These are phyloP conservation scores for Phaffia australis DNA, from an alignment of 768 basidiomycete species.

Conservation along the genomic window DNA sequence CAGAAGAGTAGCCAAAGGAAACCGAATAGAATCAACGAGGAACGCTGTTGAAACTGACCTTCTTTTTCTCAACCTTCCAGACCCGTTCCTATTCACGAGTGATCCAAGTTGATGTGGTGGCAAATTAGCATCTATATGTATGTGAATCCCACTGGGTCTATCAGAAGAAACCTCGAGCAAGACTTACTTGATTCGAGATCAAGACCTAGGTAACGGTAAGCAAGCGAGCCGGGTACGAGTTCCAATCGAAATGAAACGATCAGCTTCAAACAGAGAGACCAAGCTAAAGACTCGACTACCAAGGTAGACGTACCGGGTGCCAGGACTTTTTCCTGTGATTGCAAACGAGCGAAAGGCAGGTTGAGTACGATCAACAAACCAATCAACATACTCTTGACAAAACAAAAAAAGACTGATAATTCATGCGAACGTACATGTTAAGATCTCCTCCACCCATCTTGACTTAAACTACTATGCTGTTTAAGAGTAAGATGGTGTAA, in stretches of 20 bases:
- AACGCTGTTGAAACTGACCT: slow-evolving; percentile 47
- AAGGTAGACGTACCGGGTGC: slow-evolving; percentile 65
- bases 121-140: neutral
- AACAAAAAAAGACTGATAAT: no score
- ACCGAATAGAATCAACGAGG: neutral
- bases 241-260: neutral
- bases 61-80: slow-evolving; percentile 96
- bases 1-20: slow-evolving; percentile 15
- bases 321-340: slow-evolving; percentile 55
- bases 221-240: neutral
- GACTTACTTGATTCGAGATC: slow-evolving; percentile 11
- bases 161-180: neutral
- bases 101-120: neutral
- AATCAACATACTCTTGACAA: neutral
- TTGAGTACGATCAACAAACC: neutral
- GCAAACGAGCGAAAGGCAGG: slow-evolving; percentile 13
- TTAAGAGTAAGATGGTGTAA: neutral
- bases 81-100: slow-evolving; percentile 48
- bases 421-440: slow-evolving; percentile 86
- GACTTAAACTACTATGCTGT: slow-evolving; percentile 32
- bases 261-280: neutral
- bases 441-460: slow-evolving; percentile 97
- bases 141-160: neutral
- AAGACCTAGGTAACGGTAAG: neutral
- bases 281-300: slow-evolving; percentile 84